Evolutionary conservation across 1,284 basidiomycete genomes (phyloP).

Genomic region (Boletus sp.): DNA sequence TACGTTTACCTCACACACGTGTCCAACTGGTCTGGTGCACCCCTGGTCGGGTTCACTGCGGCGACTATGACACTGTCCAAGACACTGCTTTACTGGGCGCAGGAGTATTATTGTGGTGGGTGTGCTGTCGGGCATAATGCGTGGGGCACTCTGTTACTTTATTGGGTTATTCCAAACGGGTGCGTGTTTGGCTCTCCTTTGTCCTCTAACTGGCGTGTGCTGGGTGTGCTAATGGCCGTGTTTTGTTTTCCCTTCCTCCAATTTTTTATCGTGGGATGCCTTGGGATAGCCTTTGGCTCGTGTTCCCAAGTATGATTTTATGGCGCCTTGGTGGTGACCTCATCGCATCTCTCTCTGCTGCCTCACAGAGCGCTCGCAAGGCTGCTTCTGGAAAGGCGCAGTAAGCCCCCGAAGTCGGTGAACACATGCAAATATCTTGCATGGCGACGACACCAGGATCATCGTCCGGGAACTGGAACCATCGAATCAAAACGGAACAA

Average conservation of each 20-base stretch:
- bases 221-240: neutral
- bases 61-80: slow-evolving; percentile 79
- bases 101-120: slow-evolving; percentile 70
- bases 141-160: slow-evolving; percentile 46
- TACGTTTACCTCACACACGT: slow-evolving; percentile 77
- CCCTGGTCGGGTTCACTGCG: slow-evolving; percentile 71
- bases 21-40: slow-evolving; percentile 54
- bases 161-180: slow-evolving; percentile 80
- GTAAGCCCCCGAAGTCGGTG: slow-evolving; percentile 5
- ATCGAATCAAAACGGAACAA: too few species aligned
- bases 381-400: slow-evolving; percentile 20
- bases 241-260: neutral
- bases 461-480: too few species aligned
- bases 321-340: slow-evolving; percentile 57
- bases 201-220: neutral
- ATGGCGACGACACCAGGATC: neutral
- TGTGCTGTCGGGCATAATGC: slow-evolving; percentile 79
- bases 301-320: slow-evolving; percentile 61
- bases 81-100: slow-evolving; percentile 77
- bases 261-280: too few species aligned
- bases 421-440: neutral
- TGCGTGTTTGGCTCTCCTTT: slow-evolving; percentile 34
- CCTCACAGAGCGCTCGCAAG: slow-evolving; percentile 24
- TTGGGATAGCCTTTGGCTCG: slow-evolving; percentile 70
- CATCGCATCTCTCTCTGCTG: slow-evolving; percentile 39